Evolutionary conservation across 371 early-diverging fungal genomes (phyloP), one percentile per base, ranked within the genome.

Genomic region (Fennellomyces sp.): DNA sequence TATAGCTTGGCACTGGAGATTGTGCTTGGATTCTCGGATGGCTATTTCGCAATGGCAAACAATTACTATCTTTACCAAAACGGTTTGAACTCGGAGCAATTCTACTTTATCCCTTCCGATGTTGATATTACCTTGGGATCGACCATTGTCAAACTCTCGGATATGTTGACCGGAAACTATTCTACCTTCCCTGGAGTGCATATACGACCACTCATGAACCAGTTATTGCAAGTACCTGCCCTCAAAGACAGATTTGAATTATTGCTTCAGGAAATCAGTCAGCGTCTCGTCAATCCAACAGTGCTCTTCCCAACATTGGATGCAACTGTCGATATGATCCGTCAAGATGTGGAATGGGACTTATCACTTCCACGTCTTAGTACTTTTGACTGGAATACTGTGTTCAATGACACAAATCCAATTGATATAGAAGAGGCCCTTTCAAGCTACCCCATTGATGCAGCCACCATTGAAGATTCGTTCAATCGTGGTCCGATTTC

Each of bases 271-370:
- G 30, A 61, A 13, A 15, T 58, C 5, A n/a, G 35, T 31, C 33
- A 27, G 13, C 28, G 55, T 0, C 47, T 79, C 4, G 35, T 73
- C 3, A 58, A 69, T 21, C 76, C 72, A 0, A 49, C 41, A 7
- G 50, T 53, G 0, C 50, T 66, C 19, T 58, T 64, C 33, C 45
- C 58, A 4, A 61, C 51, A 26, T 71, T 75, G 19, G 63, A 79
- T 19, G 56, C 58, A 0, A 6, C 69, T 2, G 65, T 57, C 1
- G 27, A 48, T 10, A 62, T 79, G 70, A 58, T 75, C 17, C 12
- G 45, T 38, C 68, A 73, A 33, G 79, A 75, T 47, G 74, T 76
- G 33, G 69, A 31, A 12, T 79, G 79, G 79, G 76, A 79, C 27
- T 25, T 42, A 7, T 52, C 42, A 13, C 15, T 68, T 4, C 69